Conservation (phyloP, 2,329 filamentous ascomycete genomes). For the Zarea fungicola region DNA sequence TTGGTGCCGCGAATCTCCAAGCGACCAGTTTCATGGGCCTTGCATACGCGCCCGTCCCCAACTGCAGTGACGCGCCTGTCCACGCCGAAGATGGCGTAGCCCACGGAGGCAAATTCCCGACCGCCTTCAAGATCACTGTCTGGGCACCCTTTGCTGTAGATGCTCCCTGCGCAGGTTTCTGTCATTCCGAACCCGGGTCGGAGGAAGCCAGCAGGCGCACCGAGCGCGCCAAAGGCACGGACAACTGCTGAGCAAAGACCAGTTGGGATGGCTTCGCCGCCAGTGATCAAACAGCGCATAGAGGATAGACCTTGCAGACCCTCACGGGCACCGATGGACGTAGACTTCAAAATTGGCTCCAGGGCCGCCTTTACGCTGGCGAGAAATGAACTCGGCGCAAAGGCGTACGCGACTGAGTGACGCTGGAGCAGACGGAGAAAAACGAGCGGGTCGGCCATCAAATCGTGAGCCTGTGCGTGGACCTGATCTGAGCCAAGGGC, state of each 20-base stretch:
- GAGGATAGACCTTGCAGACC: conserved; percentile 21
- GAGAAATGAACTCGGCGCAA: conserved; percentile 37
- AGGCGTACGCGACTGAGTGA: conserved; percentile 38
- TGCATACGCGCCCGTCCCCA: conserved; percentile 7
- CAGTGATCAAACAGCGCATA: conserved; percentile 39
- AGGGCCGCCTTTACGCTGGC: conserved; percentile 19
- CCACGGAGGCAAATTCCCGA: conserved; percentile 31
- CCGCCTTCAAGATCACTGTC: conserved; percentile 28
- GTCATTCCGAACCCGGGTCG: conserved; percentile 44
- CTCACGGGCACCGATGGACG: conserved; percentile 16
- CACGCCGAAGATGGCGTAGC: conserved; percentile 32
- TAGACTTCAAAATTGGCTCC: neutral
- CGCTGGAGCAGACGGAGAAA: conserved; percentile 36
- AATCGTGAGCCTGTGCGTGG: conserved; percentile 36
- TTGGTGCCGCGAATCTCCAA: conserved; percentile 55
- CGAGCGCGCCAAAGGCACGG: conserved; percentile 24
- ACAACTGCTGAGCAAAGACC: conserved; percentile 26
- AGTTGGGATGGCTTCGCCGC: conserved; percentile 41
- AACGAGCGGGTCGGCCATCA: conserved; percentile 31
- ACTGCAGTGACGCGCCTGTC: conserved; percentile 32
- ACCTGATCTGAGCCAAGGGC: conserved; percentile 37
- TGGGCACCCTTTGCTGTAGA: conserved; percentile 38
- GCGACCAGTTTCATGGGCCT: conserved; percentile 41
- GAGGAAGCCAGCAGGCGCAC: conserved; percentile 33
- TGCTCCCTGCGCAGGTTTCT: conserved; percentile 46